Percentiles rank a stretch among this genome's conserved stretches.
phyloP scores from a whole-genome alignment of 2,329 filamentous ascomycete species.

The Ophiostoma ulmi region DNA sequence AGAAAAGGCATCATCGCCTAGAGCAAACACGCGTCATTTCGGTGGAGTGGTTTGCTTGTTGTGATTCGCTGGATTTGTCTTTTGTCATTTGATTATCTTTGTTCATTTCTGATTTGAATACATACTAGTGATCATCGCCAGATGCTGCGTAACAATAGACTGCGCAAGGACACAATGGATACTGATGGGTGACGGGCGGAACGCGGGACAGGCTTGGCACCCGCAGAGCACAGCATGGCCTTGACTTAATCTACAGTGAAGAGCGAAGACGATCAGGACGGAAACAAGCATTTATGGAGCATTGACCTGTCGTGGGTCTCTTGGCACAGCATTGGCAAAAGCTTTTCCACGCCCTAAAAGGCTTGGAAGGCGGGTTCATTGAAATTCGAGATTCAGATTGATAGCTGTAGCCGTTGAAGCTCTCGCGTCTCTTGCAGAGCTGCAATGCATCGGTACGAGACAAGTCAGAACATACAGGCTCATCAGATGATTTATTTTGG shows the following conservation, averaged over 20 bases:
- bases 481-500: not conserved
- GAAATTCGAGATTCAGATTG: not conserved
- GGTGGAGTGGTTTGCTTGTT: not conserved
- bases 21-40: not conserved
- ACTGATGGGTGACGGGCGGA: not conserved
- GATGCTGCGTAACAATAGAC: not conserved
- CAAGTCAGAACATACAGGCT: not conserved
- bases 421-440: not conserved
- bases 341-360: conserved; percentile 1
- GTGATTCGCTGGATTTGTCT: not conserved
- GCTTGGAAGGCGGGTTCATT: not conserved
- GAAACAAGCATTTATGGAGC: conserved; percentile 11
- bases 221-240: not conserved
- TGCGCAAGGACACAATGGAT: not conserved
- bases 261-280: not conserved
- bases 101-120: no score
- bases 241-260: not conserved
- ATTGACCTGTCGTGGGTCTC: not conserved
- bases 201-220: conserved; percentile 13
- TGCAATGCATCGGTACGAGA: not conserved
- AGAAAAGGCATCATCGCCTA: not conserved
- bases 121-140: not conserved
- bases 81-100: no score
- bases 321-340: conserved; percentile 14
- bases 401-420: not conserved